Percentiles rank a stretch among this genome's conserved stretches.
These are phyloP conservation scores for Termitomyces sp. DNA, from an alignment of 768 basidiomycete species.

Conservation along the genomic window DNA sequence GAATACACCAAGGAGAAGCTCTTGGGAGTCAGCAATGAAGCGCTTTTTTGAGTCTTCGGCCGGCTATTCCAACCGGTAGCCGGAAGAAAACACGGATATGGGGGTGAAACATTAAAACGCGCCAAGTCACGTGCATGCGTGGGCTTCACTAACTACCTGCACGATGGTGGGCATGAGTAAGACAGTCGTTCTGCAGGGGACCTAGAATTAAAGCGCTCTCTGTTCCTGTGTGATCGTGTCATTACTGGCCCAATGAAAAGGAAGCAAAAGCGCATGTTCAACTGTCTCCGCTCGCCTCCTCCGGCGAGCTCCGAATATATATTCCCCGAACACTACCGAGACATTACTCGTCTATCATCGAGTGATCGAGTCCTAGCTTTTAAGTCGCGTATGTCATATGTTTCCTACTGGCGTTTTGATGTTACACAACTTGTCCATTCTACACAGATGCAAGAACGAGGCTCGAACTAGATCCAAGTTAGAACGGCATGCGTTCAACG, in stretches of 20 bases:
- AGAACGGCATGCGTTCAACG: not conserved
- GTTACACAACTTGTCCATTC: not conserved
- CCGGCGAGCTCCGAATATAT: not conserved
- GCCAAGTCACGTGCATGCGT: not conserved
- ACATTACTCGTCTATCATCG: not conserved
- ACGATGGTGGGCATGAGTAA: no score
- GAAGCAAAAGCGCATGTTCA: not conserved
- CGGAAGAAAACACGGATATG: not conserved
- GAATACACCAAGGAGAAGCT: not conserved
- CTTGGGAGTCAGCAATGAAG: not conserved
- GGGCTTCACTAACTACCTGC: no score
- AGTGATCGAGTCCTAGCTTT: no score
- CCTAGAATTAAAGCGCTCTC: not conserved
- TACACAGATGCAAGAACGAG: slow-evolving; percentile 52
- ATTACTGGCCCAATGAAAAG: not conserved
- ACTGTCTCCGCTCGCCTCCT: not conserved
- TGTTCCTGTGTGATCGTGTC: not conserved
- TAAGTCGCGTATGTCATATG: not conserved
- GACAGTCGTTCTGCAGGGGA: not conserved
- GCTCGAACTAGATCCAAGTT: slow-evolving; percentile 76
- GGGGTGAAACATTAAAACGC: not conserved
- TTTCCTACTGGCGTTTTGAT: not conserved
- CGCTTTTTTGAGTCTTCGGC: not conserved
- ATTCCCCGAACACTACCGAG: not conserved
- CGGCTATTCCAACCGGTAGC: slow-evolving; percentile 3